Conservation (phyloP, 1,284 basidiomycete species). For the Naganishia liquefaciens region DNA sequence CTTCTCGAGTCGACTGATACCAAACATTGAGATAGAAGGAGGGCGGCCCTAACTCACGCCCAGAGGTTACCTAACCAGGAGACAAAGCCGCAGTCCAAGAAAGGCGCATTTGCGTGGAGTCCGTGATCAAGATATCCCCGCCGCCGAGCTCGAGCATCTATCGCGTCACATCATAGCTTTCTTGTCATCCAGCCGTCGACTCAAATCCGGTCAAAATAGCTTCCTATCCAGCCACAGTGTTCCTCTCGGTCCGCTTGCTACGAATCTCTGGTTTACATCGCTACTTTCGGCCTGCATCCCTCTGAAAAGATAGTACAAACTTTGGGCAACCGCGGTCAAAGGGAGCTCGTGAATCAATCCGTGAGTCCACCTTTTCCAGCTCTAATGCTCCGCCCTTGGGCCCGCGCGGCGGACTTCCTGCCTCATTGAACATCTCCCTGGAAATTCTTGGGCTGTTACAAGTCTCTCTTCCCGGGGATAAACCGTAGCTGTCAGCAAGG, state of each 20-base stretch:
- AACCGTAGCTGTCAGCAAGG: background rate
- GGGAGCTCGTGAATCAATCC: slow-evolving; percentile 3
- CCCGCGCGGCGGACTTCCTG: no score
- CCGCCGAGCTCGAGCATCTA: slow-evolving; percentile 4
- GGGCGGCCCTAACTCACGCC: background rate
- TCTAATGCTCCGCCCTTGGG: background rate
- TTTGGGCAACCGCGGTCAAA: background rate
- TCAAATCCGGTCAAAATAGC: background rate
- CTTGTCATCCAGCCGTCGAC: background rate
- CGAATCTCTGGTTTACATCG: slow-evolving; percentile 7
- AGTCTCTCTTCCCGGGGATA: no score
- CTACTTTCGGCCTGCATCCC: background rate
- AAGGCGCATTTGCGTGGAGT: slow-evolving; percentile 16
- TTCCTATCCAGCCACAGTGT: background rate
- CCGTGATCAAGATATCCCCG: background rate
- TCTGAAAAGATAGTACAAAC: background rate
- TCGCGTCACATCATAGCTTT: slow-evolving; percentile 12
- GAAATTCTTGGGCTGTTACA: no score
- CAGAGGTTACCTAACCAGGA: slow-evolving; percentile 1
- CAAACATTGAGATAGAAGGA: background rate
- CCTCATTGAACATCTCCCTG: no score
- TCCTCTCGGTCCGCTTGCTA: background rate
- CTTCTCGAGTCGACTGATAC: no score
- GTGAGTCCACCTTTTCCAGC: slow-evolving; percentile 8
- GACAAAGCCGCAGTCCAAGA: background rate